Evolutionary conservation across 2,329 filamentous ascomycete species (phyloP).

Genomic region (Penicillium brasilianum): DNA sequence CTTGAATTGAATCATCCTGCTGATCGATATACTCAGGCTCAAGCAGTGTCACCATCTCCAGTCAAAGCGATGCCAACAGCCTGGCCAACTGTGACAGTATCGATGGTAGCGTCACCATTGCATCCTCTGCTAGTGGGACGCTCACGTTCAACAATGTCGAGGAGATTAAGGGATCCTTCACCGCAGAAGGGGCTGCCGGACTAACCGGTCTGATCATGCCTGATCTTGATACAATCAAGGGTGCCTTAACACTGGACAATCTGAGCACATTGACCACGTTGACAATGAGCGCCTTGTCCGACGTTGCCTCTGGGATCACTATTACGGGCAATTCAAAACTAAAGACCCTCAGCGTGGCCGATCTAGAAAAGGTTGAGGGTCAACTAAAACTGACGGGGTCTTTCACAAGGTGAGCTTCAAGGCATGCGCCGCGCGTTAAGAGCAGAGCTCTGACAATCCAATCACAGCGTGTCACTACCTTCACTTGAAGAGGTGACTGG

Average conservation of each 20-base stretch:
- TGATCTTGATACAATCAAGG: slow-evolving; percentile 30
- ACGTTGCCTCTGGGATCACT: slow-evolving; percentile 25
- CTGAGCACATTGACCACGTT: slow-evolving; percentile 29
- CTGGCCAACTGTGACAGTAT: slow-evolving; percentile 46
- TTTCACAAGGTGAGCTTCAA: slow-evolving; percentile 29
- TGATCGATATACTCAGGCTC: slow-evolving; percentile 38
- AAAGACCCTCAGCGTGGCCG: slow-evolving; percentile 25
- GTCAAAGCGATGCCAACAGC: slow-evolving; percentile 37
- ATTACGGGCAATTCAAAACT: slow-evolving; percentile 31
- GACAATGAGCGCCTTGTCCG: slow-evolving; percentile 24
- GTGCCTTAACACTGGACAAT: slow-evolving; percentile 25
- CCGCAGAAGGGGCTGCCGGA: slow-evolving; percentile 21
- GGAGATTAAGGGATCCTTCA: slow-evolving; percentile 32
- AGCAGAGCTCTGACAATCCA: not conserved
- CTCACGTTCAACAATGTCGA: slow-evolving; percentile 49
- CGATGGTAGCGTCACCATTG: slow-evolving; percentile 46
- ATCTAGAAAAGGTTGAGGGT: slow-evolving; percentile 34
- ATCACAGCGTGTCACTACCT: slow-evolving; percentile 30
- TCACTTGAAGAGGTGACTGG: slow-evolving; percentile 33
- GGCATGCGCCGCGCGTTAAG: not conserved
- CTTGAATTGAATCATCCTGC: not conserved
- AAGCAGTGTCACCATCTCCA: slow-evolving; percentile 52
- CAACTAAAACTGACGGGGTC: slow-evolving; percentile 28
- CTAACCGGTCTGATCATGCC: slow-evolving; percentile 25
- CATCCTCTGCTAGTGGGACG: slow-evolving; percentile 45